Evolutionary conservation across 1,284 basidiomycete genomes (phyloP), one percentile per base, ranked within the genome.

Genomic region (Inonotus obliquus): DNA sequence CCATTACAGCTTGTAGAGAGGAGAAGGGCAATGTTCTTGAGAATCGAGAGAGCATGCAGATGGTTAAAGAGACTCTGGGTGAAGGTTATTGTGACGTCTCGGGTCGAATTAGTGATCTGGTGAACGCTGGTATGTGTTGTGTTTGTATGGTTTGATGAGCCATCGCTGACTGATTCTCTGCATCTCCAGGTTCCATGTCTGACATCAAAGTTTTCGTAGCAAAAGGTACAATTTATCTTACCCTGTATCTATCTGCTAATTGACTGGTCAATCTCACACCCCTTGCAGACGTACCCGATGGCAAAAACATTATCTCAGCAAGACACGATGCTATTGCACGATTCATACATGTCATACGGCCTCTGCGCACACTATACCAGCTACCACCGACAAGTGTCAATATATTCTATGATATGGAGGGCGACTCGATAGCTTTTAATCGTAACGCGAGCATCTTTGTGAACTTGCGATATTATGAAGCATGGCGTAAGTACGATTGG

Each of bases 391-490:
- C 82, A 0, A 89, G 88, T 60, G 69, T 98, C 65, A 92, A 96
- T 68, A 82, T 99, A 2, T 98, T 98, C 72, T 90, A 87, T 73
- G 95, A 99, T 70, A 71, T 80, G 10, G 76, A 78, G 5, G 95
- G 96, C 1, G 89, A 87, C 1, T 76, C 90, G 19, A 97, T 98
- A 63, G 96, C 96, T 0, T 98, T 98, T 79, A 99, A 98, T 73
- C 81, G 94, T 32, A 87, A 86, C 57, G 94, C 93, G 2, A 89
- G 89, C 62, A 80, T 99, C 32, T 98, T 94, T 76, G 77, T 98
- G 66, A 98, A 98, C 71, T 76, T 96, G 27, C 81, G 93, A 41
- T 97, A 89, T 71, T 96, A 87, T 66, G 81, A 91, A 69, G 85
- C 88, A 62, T 95, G 94, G 94, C 94, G 91, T 92, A 70, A 77